Percentiles rank a stretch among this genome's conserved stretches.
Evolutionary conservation across 306 rosid species (phyloP).

Genomic region (Begonia fuchsioides): DNA sequence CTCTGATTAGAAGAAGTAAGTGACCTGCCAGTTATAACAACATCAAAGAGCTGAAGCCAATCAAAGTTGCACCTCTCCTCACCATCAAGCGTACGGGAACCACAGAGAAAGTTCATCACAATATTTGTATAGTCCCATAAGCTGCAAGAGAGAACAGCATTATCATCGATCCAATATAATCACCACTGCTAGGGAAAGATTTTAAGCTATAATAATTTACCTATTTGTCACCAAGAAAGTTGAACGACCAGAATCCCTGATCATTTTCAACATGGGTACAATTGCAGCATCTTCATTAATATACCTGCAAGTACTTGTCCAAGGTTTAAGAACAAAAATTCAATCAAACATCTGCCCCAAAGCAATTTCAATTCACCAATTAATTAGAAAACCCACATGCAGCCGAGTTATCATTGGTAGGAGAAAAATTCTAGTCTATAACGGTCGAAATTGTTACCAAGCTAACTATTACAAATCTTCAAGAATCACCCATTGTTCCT

Average conservation of each 20-base stretch:
- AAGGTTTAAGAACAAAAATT: background rate
- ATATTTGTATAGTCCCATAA: conserved; percentile 95
- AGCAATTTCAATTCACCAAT: too few species aligned
- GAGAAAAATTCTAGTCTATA: too few species aligned
- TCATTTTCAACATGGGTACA: conserved; percentile 92
- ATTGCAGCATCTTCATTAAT: conserved; percentile 60
- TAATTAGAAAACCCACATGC: too few species aligned
- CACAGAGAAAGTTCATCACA: conserved; percentile 88
- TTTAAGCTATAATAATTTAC: conserved; percentile 14
- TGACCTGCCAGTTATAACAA: conserved; percentile 93
- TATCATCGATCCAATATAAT: conserved; percentile 3
- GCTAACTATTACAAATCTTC: background rate
- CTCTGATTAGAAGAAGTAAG: background rate
- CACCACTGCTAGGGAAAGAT: background rate
- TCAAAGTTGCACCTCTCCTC: conserved; percentile 39
- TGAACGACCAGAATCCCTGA: conserved; percentile 80
- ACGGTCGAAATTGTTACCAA: too few species aligned
- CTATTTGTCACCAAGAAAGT: conserved; percentile 96
- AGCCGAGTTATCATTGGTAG: background rate
- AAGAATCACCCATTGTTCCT: conserved; percentile 5
- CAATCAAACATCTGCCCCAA: background rate
- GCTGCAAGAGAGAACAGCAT: conserved; percentile 33
- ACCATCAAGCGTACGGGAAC: conserved; percentile 27
- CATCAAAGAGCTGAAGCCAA: conserved; percentile 89
- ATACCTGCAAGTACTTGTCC: conserved; percentile 34